Percentiles rank a stretch among this genome's conserved stretches.
Conservation (phyloP, 1,139 yeast species). For the Candida albicans region DNA sequence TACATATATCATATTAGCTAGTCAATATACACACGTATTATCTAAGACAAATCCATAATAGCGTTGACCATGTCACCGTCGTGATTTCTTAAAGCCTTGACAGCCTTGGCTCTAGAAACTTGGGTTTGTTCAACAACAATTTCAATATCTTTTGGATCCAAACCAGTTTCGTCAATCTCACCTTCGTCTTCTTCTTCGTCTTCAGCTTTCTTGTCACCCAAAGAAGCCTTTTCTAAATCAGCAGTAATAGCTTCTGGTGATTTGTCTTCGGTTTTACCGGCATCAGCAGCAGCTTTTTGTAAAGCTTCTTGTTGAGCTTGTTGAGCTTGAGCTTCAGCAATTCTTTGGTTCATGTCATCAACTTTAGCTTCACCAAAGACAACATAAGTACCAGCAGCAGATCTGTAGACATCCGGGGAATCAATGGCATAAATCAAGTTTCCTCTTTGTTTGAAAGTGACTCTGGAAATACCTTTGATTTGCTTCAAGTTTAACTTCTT, state of each 20-base stretch:
- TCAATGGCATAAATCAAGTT: slow-evolving; percentile 92
- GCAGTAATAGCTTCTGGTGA: slow-evolving; percentile 84
- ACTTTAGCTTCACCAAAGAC: slow-evolving; percentile 98
- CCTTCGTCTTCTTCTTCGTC: slow-evolving; percentile 63
- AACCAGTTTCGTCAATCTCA: slow-evolving; percentile 76
- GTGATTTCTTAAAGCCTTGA: slow-evolving; percentile 84
- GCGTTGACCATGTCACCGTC: slow-evolving; percentile 95
- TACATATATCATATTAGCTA: neutral
- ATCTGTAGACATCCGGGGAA: slow-evolving; percentile 91
- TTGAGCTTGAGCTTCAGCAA: slow-evolving; percentile 58
- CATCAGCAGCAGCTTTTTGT: slow-evolving; percentile 50
- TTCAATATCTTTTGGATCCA: slow-evolving; percentile 75
- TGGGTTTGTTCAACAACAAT: slow-evolving; percentile 88
- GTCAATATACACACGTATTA: neutral
- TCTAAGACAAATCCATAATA: slow-evolving; percentile 77
- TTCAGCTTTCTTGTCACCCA: slow-evolving; percentile 39
- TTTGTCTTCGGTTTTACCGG: slow-evolving; percentile 41
- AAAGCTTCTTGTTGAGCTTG: slow-evolving; percentile 61
- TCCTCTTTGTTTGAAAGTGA: slow-evolving; percentile 93
- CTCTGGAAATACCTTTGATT: slow-evolving; percentile 92
- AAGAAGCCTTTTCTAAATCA: slow-evolving; percentile 82
- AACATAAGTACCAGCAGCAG: slow-evolving; percentile 91
- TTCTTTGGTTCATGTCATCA: slow-evolving; percentile 84
- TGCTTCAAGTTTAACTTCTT: slow-evolving; percentile 88
- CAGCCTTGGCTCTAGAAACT: slow-evolving; percentile 86